Evolutionary conservation across 257 asterid species (phyloP).

Genomic region (Solanum stenotomum): DNA sequence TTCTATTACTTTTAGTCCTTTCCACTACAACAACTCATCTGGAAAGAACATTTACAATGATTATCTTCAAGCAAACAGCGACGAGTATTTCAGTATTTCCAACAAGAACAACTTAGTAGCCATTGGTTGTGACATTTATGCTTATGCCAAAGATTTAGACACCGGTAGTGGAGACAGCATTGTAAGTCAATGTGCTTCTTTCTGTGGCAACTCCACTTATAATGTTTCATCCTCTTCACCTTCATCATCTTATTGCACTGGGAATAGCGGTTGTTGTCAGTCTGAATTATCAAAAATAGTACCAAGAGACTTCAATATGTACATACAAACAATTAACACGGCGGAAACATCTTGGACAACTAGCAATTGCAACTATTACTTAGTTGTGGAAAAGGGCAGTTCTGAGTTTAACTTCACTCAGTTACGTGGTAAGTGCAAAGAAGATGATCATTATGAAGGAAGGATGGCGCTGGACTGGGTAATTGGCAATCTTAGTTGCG

Average conservation of each 20-base stretch:
- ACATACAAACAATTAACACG: slow-evolving; percentile 7
- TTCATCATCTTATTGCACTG: slow-evolving; percentile 10
- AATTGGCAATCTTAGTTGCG: slow-evolving; percentile 14
- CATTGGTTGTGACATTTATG: slow-evolving; percentile 25
- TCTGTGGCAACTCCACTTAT: background rate
- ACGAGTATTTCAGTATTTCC: background rate
- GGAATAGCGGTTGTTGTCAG: slow-evolving; percentile 14
- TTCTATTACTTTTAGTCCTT: background rate
- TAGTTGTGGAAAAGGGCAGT: slow-evolving; percentile 2
- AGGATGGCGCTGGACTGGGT: slow-evolving; percentile 8
- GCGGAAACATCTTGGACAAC: slow-evolving; percentile 1
- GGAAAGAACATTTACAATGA: background rate
- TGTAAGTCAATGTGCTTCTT: slow-evolving; percentile 13
- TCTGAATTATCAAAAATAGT: background rate
- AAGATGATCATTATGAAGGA: background rate
- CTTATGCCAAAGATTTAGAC: slow-evolving; percentile 1
- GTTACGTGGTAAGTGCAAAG: background rate
- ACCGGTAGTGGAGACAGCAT: background rate
- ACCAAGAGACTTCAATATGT: background rate
- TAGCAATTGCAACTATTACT: background rate
- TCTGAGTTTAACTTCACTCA: background rate
- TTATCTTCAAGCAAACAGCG: fast-evolving
- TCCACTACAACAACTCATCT: background rate
- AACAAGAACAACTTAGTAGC: slow-evolving; percentile 10
- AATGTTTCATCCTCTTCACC: background rate